Base-by-base conservation (phyloP, 129 eudicot species). In the Centaurea solstitialis region DNA sequence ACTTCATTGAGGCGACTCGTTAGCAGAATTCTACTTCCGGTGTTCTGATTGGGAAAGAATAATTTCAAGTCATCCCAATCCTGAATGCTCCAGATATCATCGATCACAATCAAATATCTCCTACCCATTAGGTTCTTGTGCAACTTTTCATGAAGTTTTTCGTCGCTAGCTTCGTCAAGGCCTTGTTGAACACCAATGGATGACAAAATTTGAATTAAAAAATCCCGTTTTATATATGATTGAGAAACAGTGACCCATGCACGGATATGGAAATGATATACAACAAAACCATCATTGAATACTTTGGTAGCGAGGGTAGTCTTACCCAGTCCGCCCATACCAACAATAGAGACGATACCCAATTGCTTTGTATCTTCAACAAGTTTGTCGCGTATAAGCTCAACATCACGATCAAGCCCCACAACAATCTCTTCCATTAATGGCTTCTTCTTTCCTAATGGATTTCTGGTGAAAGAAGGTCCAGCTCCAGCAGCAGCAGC, bases 211-310 rank as follows among this genome's bases (percentile, higher is more conserved):
- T 41, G 47, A 41, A 72, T 62, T 22, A 80, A 72, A 21, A 59
- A 18, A 59, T 41, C 47, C 12, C 12, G 47, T 7, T 2, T 41
- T 41, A 3, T 41, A 8, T 41, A 41, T 41, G 47, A 8, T 41
- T 41, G 86, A 50, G 88, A 85, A 41, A 82, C 80, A n/a, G 74
- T 45, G 24, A 66, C 82, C 91, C 85, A 79, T 6, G 78, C 88
- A 43, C 81, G 88, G 15, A 66, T 26, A 26, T 45, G 1, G 21
- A 84, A 87, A 57, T 50, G 62, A 15, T 50, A 13, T 20, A 50
- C 62, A 13, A 50, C 1, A 5, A 50, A 50, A 50, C 62, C 1
- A 50, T 50, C 62, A 50, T 13, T 50, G 62, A 13, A 50, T 50
- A 50, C 62, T 13, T 50, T 50, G 62, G 18, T 13, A 50, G 62